Evolutionary conservation across 2,329 filamentous ascomycete species (phyloP).

Genomic region (Pestalotiopsis sp.): DNA sequence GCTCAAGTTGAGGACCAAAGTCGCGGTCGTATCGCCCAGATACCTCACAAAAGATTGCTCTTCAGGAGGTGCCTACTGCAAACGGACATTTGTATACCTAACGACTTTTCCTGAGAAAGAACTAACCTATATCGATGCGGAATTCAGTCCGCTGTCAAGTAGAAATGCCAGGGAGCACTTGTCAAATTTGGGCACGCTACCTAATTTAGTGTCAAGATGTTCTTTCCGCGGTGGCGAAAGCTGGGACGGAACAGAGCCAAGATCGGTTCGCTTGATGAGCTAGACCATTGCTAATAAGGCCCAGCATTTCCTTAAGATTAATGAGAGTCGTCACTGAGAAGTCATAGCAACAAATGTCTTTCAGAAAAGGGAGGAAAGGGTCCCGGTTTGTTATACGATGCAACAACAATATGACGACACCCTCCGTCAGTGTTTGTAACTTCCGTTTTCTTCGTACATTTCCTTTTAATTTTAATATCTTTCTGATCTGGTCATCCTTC

Average conservation of each 20-base stretch:
- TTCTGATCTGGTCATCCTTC: too few species aligned
- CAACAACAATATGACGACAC: too few species aligned
- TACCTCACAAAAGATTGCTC: neutral
- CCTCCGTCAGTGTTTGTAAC: too few species aligned
- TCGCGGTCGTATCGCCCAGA: neutral
- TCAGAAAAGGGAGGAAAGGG: too few species aligned
- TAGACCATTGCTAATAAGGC: too few species aligned
- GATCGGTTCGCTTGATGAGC: too few species aligned
- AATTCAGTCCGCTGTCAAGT: neutral
- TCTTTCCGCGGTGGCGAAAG: neutral
- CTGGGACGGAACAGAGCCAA: neutral
- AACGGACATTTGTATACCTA: neutral
- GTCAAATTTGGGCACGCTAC: neutral
- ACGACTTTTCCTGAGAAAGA: neutral
- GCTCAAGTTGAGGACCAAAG: neutral
- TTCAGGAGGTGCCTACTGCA: neutral
- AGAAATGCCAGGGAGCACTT: neutral
- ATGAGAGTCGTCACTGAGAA: too few species aligned
- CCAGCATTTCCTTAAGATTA: too few species aligned
- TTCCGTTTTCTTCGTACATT: too few species aligned
- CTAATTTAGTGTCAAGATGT: neutral
- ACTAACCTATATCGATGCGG: neutral
- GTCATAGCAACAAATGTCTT: too few species aligned
- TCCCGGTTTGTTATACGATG: too few species aligned
- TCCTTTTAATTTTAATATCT: too few species aligned